Evolutionary conservation across 1,284 basidiomycete genomes (phyloP), one percentile per base, ranked within the genome.

Genomic region (Polyporus tsugae): DNA sequence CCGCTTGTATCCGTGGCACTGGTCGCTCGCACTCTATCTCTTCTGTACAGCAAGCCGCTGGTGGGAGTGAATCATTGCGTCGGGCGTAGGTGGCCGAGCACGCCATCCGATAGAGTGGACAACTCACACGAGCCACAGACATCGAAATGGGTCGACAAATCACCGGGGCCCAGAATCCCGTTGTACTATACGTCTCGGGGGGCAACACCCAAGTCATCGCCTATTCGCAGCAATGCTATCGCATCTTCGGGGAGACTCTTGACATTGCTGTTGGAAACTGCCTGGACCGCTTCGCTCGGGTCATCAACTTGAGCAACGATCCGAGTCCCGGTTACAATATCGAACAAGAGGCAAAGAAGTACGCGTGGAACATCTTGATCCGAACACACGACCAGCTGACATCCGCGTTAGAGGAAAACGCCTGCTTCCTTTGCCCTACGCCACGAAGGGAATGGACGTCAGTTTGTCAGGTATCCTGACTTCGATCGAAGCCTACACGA

Each of bases 171-270:
- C 90, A 91, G 68, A 98, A 99, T 76, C 98, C 98, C 0, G 93
- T 99, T 75, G 97, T 99, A 2, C 89, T 99, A 41, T 99, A 99
- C 78, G 98, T 99, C 13, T 99, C 97, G 0, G 98, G 98, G 17
- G 98, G 98, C 11, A 99, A 99, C 81, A 99, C 98, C 0, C 98
- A 99, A 81, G 97, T 99, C 41, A 99, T 99, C 73, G 98, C 98
- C 1, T 99, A 99, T 80, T 98, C 96, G 22, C 93, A 95, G 73
- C 95, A 99, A 78, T 89, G 95, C 71, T 99, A 99, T 79, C 90
- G 98, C 58, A 99, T 99, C 73, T 99, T 99, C 79, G 98, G 98
- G 35, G 98, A 99, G 82, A 99, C 98, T 13, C 87, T 99, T 62
- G 98, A 99, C 78, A 99, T 99, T 70, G 98, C 98, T 11, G 97